These are phyloP conservation scores for Fusarium sp. DNA, from an alignment of 2,329 filamentous ascomycete species.

Conservation along the genomic window DNA sequence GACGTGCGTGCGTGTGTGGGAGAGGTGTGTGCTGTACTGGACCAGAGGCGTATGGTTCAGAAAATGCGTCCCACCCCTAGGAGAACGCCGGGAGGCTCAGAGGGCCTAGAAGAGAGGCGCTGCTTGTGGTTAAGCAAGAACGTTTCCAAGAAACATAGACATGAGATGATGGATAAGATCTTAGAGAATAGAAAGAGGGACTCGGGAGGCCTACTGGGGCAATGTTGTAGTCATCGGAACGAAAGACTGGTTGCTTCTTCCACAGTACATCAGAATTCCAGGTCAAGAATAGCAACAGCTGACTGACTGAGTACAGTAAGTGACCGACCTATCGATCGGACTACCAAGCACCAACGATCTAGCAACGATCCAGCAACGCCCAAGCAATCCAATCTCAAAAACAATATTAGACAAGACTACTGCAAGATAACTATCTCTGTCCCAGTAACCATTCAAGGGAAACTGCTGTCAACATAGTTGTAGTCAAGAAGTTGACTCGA, in stretches of 20 bases:
- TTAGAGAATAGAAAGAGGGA: slow-evolving; percentile 6
- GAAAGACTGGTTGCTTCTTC: slow-evolving; percentile 5
- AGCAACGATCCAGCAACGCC: slow-evolving; percentile 41
- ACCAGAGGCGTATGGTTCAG: slow-evolving; percentile 24
- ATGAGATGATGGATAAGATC: slow-evolving; percentile 15
- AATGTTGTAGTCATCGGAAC: slow-evolving; percentile 13
- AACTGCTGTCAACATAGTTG: neutral
- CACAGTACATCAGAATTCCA: neutral
- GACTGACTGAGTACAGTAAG: slow-evolving; percentile 5
- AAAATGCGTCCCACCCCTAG: slow-evolving; percentile 37
- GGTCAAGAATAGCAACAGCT: slow-evolving; percentile 16
- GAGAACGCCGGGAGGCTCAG: slow-evolving; percentile 46
- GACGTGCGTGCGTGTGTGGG: slow-evolving; percentile 31
- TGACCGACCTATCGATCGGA: slow-evolving; percentile 35
- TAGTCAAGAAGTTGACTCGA: neutral
- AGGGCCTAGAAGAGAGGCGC: slow-evolving; percentile 45
- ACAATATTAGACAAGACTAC: slow-evolving; percentile 7
- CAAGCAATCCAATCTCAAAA: slow-evolving; percentile 34
- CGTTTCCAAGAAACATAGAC: slow-evolving; percentile 13
- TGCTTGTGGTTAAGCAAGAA: slow-evolving; percentile 31
- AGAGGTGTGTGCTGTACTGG: slow-evolving; percentile 26
- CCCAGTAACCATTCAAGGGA: slow-evolving; percentile 4
- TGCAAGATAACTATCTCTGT: neutral
- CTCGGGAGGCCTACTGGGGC: slow-evolving; percentile 18
- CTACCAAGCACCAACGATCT: slow-evolving; percentile 37